Evolutionary conservation across 345 rosid species (phyloP), one percentile per base, ranked within the genome.

Genomic region (Ceriops zippeliana): DNA sequence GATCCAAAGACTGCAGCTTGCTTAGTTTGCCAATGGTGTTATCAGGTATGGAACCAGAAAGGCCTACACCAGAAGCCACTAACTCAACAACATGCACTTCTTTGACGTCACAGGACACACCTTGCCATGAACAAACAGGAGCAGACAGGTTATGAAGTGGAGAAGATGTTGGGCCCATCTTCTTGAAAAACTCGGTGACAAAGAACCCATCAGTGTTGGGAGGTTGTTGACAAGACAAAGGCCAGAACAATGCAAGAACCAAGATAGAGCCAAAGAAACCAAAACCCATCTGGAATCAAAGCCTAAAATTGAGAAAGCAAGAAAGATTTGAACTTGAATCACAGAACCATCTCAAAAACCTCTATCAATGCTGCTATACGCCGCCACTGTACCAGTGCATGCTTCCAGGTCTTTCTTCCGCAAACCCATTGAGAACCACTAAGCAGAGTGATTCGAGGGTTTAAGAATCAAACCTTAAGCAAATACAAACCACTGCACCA

Each of bases 131-230:
- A 78, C 98, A 93, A 38, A 88, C 73, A 3, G 88, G 72, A 52
- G 82, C 77, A 71, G 93, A 85, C 63, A 82, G 82, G 78, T 82
- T 79, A 75, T 78, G 73, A 66, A 28, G 72, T 66, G 71, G 68
- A 68, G 80, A 37, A 75, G 85, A 82, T 54, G 63, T 51, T 59
- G 73, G 70, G 17, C 87, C 82, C 96, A 84, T 90, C 57, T 87
- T 78, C 62, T 81, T 82, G 60, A 87, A 76, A 74, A 93, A 89
- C 63, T 86, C 89, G 66, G 93, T 86, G 59, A 93, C 78, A 76
- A 66, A 87, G 78, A 71, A 93, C 59, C 78, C 96, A 86, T 93
- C 98, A 58, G 97, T 87, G 72, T 93, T 93, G 68, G 96, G 97
- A 67, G 96, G 96, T 61, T 83, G 85, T 83, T 86, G 96, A 78